These are phyloP conservation scores for Diaporthe destruens DNA, from an alignment of 2,329 filamentous ascomycete species.

Conservation along the genomic window DNA sequence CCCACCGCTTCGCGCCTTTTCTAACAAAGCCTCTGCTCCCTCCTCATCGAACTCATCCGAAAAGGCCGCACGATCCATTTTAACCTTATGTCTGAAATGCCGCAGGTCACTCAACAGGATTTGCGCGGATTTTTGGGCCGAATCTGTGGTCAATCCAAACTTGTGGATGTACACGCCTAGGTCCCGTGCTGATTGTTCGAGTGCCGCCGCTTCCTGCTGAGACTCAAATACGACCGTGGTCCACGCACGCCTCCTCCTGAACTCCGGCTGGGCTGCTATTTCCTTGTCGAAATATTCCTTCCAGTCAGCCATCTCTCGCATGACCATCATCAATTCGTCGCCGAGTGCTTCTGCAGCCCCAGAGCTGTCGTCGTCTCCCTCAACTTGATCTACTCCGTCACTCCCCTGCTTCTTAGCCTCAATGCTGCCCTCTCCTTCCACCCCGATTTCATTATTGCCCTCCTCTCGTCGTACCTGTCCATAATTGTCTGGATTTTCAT, in stretches of 20 bases:
- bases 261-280: neutral
- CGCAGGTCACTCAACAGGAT: neutral
- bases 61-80: neutral
- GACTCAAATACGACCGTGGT: neutral
- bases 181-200: neutral
- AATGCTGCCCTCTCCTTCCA: neutral
- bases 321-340: neutral
- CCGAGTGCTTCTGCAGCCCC: neutral
- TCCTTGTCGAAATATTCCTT: neutral
- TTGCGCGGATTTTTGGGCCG: neutral
- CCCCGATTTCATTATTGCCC: neutral
- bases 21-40: neutral
- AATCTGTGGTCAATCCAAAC: neutral
- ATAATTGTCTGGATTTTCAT: neutral
- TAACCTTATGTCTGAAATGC: neutral
- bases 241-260: slow-evolving; percentile 4
- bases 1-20: neutral
- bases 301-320: neutral
- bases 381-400: neutral
- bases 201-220: neutral
- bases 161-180: neutral
- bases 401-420: too few relatives aligned
- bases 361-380: neutral
- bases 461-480: neutral
- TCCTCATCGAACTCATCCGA: neutral